Evolutionary conservation across 148 eudicot genomes (phyloP).

Genomic region (Diospyros lotus): DNA sequence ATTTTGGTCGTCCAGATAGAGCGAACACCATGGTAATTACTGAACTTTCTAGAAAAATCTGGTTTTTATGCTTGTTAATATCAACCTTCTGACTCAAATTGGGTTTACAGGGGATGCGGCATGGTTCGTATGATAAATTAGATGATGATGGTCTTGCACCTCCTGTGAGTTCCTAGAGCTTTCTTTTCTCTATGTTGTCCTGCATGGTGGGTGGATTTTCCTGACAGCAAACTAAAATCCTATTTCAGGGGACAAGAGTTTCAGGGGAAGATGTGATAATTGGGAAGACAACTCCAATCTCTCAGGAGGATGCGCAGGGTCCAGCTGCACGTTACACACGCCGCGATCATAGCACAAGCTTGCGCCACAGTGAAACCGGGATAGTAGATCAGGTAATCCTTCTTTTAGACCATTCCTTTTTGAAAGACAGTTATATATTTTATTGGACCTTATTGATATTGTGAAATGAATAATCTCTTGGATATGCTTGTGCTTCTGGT

Average conservation of each 20-base stretch:
- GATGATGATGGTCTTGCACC: conserved; percentile 99
- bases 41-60: conserved; percentile 1
- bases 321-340: conserved; percentile 74
- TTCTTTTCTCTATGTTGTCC: background rate
- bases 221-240: background rate
- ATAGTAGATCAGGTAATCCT: conserved; percentile 81
- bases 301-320: conserved; percentile 80
- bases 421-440: background rate
- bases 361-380: conserved; percentile 95
- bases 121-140: conserved; percentile 95
- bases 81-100: background rate
- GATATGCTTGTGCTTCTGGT: background rate
- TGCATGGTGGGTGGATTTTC: background rate
- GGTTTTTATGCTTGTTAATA: background rate
- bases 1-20: conserved; percentile 91
- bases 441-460: background rate
- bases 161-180: conserved; percentile 55
- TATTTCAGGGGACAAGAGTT: conserved; percentile 79
- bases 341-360: conserved; percentile 88
- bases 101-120: conserved; percentile 78
- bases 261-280: conserved; percentile 97
- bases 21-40: conserved; percentile 77
- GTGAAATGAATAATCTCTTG: background rate
- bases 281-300: conserved; percentile 91
- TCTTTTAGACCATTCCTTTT: background rate